Conservation (phyloP, 108 stramenopile genomes). For the Fragilariopsis cylindrus region DNA sequence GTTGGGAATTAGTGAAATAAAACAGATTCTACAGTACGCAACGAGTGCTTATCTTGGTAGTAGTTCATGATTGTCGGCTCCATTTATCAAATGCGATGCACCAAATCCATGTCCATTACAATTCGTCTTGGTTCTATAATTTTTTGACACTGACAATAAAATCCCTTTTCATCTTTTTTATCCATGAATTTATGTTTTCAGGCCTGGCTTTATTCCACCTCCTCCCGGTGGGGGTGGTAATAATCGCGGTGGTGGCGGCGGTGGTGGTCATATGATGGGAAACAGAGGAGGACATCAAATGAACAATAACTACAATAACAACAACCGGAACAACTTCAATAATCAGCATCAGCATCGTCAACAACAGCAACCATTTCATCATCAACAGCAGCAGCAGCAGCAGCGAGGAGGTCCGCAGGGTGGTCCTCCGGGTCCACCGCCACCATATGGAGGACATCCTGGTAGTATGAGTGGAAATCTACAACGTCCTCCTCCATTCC, state of each 20-base stretch:
- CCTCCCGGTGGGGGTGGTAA: constrained; percentile 41
- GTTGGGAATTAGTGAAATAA: no score
- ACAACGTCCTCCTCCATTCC: constrained; percentile 14
- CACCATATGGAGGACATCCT: constrained; percentile 14
- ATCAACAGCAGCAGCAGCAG: constrained; percentile 18
- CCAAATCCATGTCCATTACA: no score
- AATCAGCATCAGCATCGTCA: constrained; percentile 1
- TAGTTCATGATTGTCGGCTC: no score
- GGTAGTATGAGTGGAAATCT: constrained; percentile 10
- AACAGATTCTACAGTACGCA: no score
- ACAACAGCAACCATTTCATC: constrained; percentile 2
- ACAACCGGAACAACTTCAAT: neutral
- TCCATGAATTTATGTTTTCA: no score
- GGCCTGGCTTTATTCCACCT: constrained; percentile 87
- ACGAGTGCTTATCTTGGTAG: no score
- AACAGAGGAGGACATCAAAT: constrained; percentile 1
- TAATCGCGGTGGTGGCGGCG: neutral
- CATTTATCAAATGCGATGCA: no score
- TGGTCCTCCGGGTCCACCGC: constrained; percentile 19
- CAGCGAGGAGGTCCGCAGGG: neutral
- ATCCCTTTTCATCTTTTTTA: no score
- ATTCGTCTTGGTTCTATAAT: no score
- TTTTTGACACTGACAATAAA: no score
- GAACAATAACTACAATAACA: neutral
- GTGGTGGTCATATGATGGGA: constrained; percentile 21